These are phyloP conservation scores for Metarhizium album DNA, from an alignment of 2,329 filamentous ascomycete species.

Conservation along the genomic window DNA sequence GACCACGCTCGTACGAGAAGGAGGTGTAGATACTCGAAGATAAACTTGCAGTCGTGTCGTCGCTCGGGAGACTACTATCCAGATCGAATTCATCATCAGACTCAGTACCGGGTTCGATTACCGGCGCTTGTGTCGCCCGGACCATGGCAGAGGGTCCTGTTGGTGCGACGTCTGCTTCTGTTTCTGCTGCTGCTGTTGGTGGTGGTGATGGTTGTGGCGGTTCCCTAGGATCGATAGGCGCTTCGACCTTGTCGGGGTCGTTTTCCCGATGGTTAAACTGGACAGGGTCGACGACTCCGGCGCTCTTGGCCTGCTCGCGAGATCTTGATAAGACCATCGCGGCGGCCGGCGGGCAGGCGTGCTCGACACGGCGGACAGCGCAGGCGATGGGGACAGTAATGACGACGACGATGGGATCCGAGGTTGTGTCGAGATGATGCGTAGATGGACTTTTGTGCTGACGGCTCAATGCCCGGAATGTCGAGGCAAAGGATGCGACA, in stretches of 20 bases:
- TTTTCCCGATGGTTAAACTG: background rate
- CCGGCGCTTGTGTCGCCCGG: slow-evolving; percentile 1
- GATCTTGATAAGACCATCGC: background rate
- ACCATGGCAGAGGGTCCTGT: background rate
- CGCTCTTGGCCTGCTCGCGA: background rate
- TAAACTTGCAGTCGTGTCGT: slow-evolving; percentile 4
- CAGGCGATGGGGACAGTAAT: background rate
- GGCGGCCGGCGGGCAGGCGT: background rate
- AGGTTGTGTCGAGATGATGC: background rate
- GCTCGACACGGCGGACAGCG: background rate
- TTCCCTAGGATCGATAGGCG: background rate
- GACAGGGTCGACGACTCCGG: background rate
- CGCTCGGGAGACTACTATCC: background rate
- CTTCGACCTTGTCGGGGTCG: background rate
- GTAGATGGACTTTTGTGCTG: background rate
- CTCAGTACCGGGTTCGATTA: slow-evolving; percentile 1
- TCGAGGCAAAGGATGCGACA: background rate
- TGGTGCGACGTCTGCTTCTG: background rate
- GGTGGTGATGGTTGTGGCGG: background rate
- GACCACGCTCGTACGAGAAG: slow-evolving; percentile 7
- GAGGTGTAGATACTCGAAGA: slow-evolving; percentile 9
- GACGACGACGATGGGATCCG: background rate
- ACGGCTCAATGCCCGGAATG: background rate
- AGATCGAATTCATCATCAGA: slow-evolving; percentile 6
- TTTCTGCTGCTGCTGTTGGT: background rate